Evolutionary conservation across 345 rosid genomes (phyloP), one percentile per base, ranked within the genome.

Genomic region (Adansonia digitata): DNA sequence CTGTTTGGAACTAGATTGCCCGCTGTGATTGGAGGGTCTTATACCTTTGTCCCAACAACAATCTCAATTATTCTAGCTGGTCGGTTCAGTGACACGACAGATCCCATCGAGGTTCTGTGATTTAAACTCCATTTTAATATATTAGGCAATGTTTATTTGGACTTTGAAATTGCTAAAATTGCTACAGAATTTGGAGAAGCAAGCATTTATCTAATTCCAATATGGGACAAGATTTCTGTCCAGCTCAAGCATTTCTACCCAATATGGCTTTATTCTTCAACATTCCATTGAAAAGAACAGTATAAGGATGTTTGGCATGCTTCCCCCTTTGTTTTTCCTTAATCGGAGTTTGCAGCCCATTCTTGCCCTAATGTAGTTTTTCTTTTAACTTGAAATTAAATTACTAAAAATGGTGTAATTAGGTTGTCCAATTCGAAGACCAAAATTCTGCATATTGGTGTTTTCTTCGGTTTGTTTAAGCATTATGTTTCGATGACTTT

Each of bases 21-120:
- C 18, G 97, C 97, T 77, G 91, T 96, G 13, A 93, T 96, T 74
- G 97, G 97, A 78, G 97, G 88, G 69, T 96, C 99, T 22, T 89
- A 82, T 78, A 93, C 98, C 52, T 96, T 86, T 85, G 97, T 96
- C 46, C 98, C 98, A 29, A 82, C 97, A 35, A 89, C 95, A 76
- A 92, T 93, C 78, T 96, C 99, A 63, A 88, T 96, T 75, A 90
- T 96, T 84, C 92, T 96, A 62, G 89, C 98, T 53, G 88, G 91
- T 61, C 92, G 98, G 68, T 96, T 89, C 83, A 90, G 84, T 69
- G 85, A 87, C 43, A 55, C 35, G 55, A 29, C 83, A 12, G 90
- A 91, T 66, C 97, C 99, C 43, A 63, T 79, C 56, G 89, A 90
- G 83, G 98, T 94, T 82, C 65, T n/a, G 71, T 74, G 60, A 71